Evolutionary conservation across 225 moss, liverwort and hornwort species (phyloP), one percentile per base, ranked within the genome.

Genomic region (Sphagnum tenellum): DNA sequence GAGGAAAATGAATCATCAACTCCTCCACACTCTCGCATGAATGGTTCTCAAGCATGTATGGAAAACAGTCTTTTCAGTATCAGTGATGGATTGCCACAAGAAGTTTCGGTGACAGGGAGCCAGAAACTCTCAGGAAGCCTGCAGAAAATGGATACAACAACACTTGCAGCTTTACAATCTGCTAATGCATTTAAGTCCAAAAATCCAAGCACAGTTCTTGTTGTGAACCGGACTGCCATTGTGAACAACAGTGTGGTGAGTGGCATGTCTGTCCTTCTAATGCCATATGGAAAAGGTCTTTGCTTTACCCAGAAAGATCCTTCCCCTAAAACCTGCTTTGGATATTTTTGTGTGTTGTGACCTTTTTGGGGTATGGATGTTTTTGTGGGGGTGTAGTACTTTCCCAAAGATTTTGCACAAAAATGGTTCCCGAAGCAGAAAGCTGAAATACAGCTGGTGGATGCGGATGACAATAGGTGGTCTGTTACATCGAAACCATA

Each of bases 351-450:
- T 29, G 29, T 29, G 29, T 29, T 29, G 29, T 29, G 29, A 29
- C 29, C 1, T 29, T 29, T 29, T 29, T 29, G 29, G 29, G 29
- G 29, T 29, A 29, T 29, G 29, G 29, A 29, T 29, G 29, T 1
- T 1, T 29, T 29, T 29, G 29, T 29, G 29, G 29, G 29, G 29
- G 29, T 74, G 81, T 74, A 81, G 81, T 81, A 81, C 57, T 81
- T 81, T 54, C 77, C 81, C 52, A 77, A 77, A 66, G 74, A 74
- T 7, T 81, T 81, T 67, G 81, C 81, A 68, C 77, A 77, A 69
- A 81, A 81, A 66, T 81, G 81, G 81, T 81, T 81, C 64, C 81
- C 81, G 14, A 77, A 81, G 72, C 77, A 81, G 66, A 77, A 71
- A 67, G 68, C 81, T 12, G 77, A 77, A 63, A 65, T 81, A 50